Evolutionary conservation across 208 protist genomes (phyloP).

Genomic region (Angomonas deanei): DNA sequence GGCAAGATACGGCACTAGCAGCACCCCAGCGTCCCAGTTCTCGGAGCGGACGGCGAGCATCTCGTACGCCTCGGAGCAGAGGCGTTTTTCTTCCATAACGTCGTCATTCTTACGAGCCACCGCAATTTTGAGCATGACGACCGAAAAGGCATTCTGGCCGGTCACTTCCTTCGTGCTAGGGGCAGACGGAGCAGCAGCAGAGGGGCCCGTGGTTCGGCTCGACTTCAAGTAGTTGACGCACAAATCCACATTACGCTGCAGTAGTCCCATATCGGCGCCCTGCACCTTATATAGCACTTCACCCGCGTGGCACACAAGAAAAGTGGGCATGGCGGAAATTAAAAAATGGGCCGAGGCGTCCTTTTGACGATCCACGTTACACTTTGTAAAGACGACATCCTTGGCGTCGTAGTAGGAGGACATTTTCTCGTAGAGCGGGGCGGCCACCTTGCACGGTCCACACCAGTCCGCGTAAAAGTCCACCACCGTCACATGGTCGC

Average conservation of each 20-base stretch:
- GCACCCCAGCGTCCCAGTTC: conserved; percentile 26
- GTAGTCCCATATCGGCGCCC: conserved; percentile 41
- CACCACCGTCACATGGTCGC: conserved; percentile 53
- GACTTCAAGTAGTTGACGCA: conserved; percentile 7
- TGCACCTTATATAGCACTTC: conserved; percentile 33
- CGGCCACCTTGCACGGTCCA: conserved; percentile 74
- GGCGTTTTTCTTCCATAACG: conserved; percentile 27
- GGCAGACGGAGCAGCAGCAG: neutral
- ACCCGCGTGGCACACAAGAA: conserved; percentile 64
- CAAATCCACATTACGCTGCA: conserved; percentile 56
- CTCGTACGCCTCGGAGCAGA: conserved; percentile 34
- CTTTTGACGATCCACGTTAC: conserved; percentile 74
- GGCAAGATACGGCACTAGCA: conserved; percentile 76
- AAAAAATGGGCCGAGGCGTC: conserved; percentile 51
- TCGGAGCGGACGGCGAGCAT: conserved; percentile 20
- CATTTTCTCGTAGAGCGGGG: conserved; percentile 61
- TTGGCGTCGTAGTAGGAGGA: conserved; percentile 32
- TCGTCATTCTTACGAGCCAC: conserved; percentile 32
- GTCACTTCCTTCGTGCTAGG: neutral
- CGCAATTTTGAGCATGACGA: conserved; percentile 48
- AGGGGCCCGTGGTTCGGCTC: neutral
- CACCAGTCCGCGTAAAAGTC: conserved; percentile 90
- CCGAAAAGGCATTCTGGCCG: conserved; percentile 29
- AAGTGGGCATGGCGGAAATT: conserved; percentile 65
- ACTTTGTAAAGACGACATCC: conserved; percentile 66